Base-by-base conservation (phyloP, 768 basidiomycete species). In the Pisolithus marmoratus region DNA sequence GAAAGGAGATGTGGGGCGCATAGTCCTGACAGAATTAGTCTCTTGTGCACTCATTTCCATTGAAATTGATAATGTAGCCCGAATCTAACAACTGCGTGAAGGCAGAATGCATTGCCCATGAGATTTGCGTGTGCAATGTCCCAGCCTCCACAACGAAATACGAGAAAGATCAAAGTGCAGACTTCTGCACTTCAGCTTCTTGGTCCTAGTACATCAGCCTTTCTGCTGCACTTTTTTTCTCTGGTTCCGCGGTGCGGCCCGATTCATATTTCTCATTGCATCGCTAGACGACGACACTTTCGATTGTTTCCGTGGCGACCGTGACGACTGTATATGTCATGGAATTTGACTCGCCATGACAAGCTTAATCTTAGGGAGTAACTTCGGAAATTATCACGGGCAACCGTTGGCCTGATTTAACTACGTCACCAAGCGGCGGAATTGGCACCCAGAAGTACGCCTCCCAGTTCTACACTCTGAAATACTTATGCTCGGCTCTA, bases 371-470 rank as follows among this genome's bases (percentile, higher is more conserved):
- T 38, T 36, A 69, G 83, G 83, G 7, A 74, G 71, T 53, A 69
- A 82, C 36, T 53, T 66, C 9, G 84, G 84, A 3, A 80, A 78
- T n/a, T 54, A 60, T 84, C 9, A 57, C 77, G 0, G 84, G 84
- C 19, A 84, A 85, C 0, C 67, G 77, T 11, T 84, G 78, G 66
- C 80, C 78, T 2, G 85, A n/a, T n/a, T n/a, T n/a, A n/a, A 87
- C 60, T 59, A 68, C 29, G 67, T 77, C 57, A 7, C 51, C 63
- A 42, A 78, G 79, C 51, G 74, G 72, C 3, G 82, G 79, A 2
- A 58, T 68, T 68, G 70, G 48, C 74, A 78, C 52, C 82, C 91
- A 2, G 91, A 93, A 78, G 86, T 84, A 50, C 56, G 72, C 43
- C n/a, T 8, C 22, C 23, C 12, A 38, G 2, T 31, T 38, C 26